phyloP scores from a whole-genome alignment of 441 rosid genomes.

The Syzygium syzygioides region DNA sequence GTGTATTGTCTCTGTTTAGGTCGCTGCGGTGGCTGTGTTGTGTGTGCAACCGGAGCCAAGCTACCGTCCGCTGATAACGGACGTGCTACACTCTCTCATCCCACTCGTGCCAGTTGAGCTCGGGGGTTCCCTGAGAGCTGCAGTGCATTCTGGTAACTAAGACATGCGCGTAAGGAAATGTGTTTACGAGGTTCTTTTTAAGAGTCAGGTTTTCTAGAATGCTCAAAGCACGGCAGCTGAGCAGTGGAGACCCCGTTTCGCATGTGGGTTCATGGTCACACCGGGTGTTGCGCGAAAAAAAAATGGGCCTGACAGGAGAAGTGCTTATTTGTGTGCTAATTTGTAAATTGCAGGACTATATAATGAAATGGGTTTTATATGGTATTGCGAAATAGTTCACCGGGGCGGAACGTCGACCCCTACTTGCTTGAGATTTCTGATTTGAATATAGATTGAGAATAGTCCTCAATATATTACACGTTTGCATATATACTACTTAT shows the following conservation, averaged over 20 bases:
- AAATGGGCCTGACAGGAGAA: neutral
- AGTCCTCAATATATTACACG: neutral
- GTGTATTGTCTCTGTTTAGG: neutral
- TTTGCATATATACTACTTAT: neutral
- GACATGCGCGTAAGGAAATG: neutral
- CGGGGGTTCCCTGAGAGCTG: constrained; percentile 1
- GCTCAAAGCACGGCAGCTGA: neutral
- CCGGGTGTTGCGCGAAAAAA: neutral
- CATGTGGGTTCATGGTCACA: neutral
- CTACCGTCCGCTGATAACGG: constrained; percentile 7
- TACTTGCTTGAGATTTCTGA: neutral
- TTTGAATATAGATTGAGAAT: neutral
- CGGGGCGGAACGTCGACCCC: neutral
- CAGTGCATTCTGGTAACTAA: neutral
- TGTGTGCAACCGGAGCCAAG: constrained; percentile 10
- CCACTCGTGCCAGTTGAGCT: constrained; percentile 4
- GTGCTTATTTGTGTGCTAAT: neutral
- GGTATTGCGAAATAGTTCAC: neutral
- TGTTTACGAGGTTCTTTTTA: neutral
- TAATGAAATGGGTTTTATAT: neutral
- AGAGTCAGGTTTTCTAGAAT: neutral
- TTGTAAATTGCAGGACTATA: neutral
- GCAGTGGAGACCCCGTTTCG: neutral
- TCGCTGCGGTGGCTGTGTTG: constrained; percentile 8
- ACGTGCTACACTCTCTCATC: constrained; percentile 7